These are phyloP conservation scores for Xylariaceae sp. DNA, from an alignment of 2,329 filamentous ascomycete species.

Conservation along the genomic window DNA sequence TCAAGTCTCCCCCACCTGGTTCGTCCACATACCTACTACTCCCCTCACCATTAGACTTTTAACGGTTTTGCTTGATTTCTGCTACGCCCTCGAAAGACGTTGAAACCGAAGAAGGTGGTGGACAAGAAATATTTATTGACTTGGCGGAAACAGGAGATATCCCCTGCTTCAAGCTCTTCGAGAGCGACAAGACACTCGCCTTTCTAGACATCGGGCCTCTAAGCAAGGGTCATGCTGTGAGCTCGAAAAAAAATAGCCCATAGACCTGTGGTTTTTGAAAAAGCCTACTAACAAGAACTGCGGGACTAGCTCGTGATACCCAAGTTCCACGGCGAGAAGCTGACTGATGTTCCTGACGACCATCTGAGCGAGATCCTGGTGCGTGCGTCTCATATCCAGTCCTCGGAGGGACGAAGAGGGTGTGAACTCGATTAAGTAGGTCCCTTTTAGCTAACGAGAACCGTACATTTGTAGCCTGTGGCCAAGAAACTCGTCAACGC, in stretches of 20 bases:
- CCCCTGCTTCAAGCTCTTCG: conserved; percentile 93
- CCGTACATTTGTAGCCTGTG: conserved; percentile 62
- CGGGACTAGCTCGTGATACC: conserved; percentile 83
- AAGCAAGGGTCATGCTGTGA: conserved; percentile 85
- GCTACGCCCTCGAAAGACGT: too few relatives aligned
- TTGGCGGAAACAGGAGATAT: conserved; percentile 74
- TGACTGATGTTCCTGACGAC: conserved; percentile 92
- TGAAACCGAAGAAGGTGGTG: too few relatives aligned
- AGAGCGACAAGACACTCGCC: conserved; percentile 89
- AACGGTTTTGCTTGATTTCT: too few relatives aligned
- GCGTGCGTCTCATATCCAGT: conserved; percentile 38
- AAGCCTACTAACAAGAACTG: background rate
- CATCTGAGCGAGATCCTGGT: conserved; percentile 81
- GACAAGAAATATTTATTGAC: too few relatives aligned
- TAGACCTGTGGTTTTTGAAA: too few relatives aligned
- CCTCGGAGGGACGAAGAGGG: background rate
- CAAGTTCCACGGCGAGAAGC: conserved; percentile 90
- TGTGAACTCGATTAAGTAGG: background rate
- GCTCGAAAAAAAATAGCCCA: conserved; percentile 45
- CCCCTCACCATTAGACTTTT: background rate
- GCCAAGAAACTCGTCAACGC: conserved; percentile 86
- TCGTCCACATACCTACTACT: background rate
- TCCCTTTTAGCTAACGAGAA: conserved; percentile 1
- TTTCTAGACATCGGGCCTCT: conserved; percentile 97
- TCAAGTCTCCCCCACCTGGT: background rate